A percentile compares a stretch with the other conserved stretches of the same genome.
Evolutionary conservation across 225 moss, liverwort and hornwort species (phyloP).

Genomic region (Pseudisothecium myosuroides): DNA sequence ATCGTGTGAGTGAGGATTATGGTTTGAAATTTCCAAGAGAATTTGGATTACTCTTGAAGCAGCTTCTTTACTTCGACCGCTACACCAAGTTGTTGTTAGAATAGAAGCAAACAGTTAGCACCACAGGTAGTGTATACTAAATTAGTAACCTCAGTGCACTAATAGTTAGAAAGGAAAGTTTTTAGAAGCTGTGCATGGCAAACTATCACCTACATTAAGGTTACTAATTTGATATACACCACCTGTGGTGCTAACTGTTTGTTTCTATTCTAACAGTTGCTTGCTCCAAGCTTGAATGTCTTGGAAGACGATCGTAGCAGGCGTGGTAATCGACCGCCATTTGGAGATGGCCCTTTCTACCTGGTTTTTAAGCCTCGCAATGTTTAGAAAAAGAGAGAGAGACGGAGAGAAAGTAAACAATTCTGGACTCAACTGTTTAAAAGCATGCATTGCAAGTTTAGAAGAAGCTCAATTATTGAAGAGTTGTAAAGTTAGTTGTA

Average conservation of each 20-base stretch:
- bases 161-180: no score
- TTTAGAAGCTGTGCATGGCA: no score
- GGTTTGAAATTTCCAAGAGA: slow-evolving; percentile 84
- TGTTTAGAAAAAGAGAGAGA: neutral
- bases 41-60: slow-evolving; percentile 79
- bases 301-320: slow-evolving; percentile 65
- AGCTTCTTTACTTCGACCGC: slow-evolving; percentile 92
- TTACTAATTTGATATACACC: no score
- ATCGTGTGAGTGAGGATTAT: slow-evolving; percentile 84
- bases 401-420: neutral
- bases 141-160: no score
- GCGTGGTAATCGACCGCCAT: slow-evolving; percentile 14
- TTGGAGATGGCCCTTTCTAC: neutral
- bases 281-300: slow-evolving; percentile 79
- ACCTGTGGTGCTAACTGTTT: no score
- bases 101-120: no score
- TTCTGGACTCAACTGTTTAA: neutral
- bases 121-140: no score
- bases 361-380: neutral
- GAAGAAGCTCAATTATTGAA: neutral
- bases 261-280: no score
- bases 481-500: no score
- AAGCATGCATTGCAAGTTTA: neutral
- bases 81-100: slow-evolving; percentile 77
- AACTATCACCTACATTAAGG: no score